These are phyloP conservation scores for Cordyceps farinosa DNA, from an alignment of 2,329 filamentous ascomycete genomes.

Conservation along the genomic window DNA sequence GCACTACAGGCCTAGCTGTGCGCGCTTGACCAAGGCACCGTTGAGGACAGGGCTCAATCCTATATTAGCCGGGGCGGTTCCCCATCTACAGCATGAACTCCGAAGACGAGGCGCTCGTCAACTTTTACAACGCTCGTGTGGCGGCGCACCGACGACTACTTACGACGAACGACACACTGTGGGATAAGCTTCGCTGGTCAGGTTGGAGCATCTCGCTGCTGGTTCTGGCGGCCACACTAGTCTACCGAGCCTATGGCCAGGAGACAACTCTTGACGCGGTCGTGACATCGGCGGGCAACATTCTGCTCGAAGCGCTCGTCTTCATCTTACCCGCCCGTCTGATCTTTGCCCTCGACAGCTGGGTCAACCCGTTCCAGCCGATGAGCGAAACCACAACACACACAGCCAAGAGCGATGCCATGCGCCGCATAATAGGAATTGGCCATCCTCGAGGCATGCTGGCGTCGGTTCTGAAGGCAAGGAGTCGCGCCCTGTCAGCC, in stretches of 20 bases:
- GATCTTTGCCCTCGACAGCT: slow-evolving; percentile 55
- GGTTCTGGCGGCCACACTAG: slow-evolving; percentile 31
- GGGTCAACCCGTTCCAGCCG: slow-evolving; percentile 45
- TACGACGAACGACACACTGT: slow-evolving; percentile 26
- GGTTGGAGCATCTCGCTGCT: slow-evolving; percentile 34
- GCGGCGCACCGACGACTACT: slow-evolving; percentile 31
- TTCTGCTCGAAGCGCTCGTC: slow-evolving; percentile 61
- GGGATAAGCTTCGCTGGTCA: slow-evolving; percentile 34
- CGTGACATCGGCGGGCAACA: slow-evolving; percentile 31
- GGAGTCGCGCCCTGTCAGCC: slow-evolving; percentile 53
- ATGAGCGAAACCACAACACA: slow-evolving; percentile 41
- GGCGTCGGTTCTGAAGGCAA: slow-evolving; percentile 54
- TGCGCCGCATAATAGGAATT: slow-evolving; percentile 61
- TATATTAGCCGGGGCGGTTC: slow-evolving; percentile 8
- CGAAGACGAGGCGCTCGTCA: slow-evolving; percentile 30
- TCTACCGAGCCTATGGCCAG: slow-evolving; percentile 34
- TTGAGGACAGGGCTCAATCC: neutral
- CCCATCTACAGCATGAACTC: slow-evolving; percentile 33
- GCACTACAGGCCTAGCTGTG: slow-evolving; percentile 1
- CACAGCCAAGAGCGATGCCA: slow-evolving; percentile 60
- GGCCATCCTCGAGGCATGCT: slow-evolving; percentile 52
- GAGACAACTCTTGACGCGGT: slow-evolving; percentile 30
- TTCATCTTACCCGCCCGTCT: slow-evolving; percentile 53
- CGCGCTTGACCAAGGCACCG: slow-evolving; percentile 6
- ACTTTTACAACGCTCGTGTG: slow-evolving; percentile 36